phyloP scores from a whole-genome alignment of 1,284 basidiomycete genomes.

The Cutaneotrichosporon mucoides region DNA sequence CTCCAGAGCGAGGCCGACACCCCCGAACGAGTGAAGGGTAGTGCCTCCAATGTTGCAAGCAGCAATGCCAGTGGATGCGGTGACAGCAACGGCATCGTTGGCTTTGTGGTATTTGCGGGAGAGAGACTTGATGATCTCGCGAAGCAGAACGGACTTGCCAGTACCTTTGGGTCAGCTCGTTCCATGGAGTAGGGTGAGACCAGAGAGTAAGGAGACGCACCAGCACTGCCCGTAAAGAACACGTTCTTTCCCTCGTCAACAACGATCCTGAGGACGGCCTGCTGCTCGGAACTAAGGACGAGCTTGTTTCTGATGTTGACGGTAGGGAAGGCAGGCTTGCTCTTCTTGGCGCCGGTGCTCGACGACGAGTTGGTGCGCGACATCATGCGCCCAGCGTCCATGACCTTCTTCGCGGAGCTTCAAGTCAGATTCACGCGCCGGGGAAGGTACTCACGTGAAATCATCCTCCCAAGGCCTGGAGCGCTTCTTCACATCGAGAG shows the following conservation, averaged over 20 bases:
- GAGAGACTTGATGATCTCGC: conserved; percentile 73
- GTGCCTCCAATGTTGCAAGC: conserved; percentile 90
- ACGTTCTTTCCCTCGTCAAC: conserved; percentile 68
- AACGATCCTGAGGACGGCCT: conserved; percentile 66
- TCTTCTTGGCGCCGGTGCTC: conserved; percentile 6
- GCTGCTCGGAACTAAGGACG: conserved; percentile 73
- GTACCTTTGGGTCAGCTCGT: conserved; percentile 59
- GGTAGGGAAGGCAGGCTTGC: conserved; percentile 11
- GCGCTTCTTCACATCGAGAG: conserved; percentile 24
- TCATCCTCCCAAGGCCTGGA: conserved; percentile 40
- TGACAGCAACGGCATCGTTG: conserved; percentile 68
- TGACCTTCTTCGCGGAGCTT: conserved; percentile 20
- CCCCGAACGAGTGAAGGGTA: conserved; percentile 88
- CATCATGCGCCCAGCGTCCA: background rate
- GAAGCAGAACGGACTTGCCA: conserved; percentile 89
- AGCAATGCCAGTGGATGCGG: conserved; percentile 86
- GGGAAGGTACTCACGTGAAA: conserved; percentile 23
- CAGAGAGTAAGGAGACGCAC: conserved; percentile 53
- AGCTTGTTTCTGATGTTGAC: conserved; percentile 50
- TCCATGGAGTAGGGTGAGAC: too few relatives aligned
- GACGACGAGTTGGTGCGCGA: conserved; percentile 7
- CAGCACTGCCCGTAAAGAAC: conserved; percentile 98
- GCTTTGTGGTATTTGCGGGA: conserved; percentile 53
- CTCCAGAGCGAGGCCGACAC: conserved; percentile 79
- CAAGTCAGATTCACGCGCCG: background rate